A percentile compares a stretch with the other conserved stretches of the same genome.
phyloP scores from a whole-genome alignment of 257 asterid species.

The Jaltomata sinuosa region DNA sequence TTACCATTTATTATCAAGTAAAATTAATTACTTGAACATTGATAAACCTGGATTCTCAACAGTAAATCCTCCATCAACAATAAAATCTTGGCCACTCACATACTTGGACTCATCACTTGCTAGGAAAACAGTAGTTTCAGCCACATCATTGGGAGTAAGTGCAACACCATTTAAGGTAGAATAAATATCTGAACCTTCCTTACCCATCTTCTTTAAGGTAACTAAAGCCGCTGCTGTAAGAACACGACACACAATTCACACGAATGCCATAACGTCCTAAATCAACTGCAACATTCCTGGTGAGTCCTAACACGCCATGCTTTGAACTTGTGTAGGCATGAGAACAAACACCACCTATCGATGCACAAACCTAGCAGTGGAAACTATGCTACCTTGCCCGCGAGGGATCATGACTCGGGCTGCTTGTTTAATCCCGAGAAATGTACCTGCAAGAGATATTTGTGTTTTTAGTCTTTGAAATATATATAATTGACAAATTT shows the following conservation, averaged over 20 bases:
- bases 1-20: no score
- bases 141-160: conserved; percentile 18
- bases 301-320: conserved; percentile 19
- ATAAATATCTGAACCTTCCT: not conserved
- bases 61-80: conserved; percentile 37
- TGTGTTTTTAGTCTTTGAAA: no score
- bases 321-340: conserved; percentile 27
- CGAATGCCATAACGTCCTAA: conserved; percentile 28
- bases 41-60: conserved; percentile 13
- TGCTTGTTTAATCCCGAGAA: conserved; percentile 39
- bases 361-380: conserved; percentile 11
- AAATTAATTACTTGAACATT: not conserved
- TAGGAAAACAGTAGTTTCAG: conserved; percentile 18
- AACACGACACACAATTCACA: conserved; percentile 26
- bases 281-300: conserved; percentile 13
- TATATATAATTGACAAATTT: no score
- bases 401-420: conserved; percentile 31
- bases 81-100: conserved; percentile 26
- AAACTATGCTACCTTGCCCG: conserved; percentile 19
- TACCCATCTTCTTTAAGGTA: not conserved
- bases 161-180: conserved; percentile 9
- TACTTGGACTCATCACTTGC: conserved; percentile 28
- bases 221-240: conserved; percentile 3
- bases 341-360: conserved; percentile 9
- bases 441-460: no score